Conservation (phyloP, 225 moss, liverwort and hornwort genomes). For the Takakia lepidozioides region DNA sequence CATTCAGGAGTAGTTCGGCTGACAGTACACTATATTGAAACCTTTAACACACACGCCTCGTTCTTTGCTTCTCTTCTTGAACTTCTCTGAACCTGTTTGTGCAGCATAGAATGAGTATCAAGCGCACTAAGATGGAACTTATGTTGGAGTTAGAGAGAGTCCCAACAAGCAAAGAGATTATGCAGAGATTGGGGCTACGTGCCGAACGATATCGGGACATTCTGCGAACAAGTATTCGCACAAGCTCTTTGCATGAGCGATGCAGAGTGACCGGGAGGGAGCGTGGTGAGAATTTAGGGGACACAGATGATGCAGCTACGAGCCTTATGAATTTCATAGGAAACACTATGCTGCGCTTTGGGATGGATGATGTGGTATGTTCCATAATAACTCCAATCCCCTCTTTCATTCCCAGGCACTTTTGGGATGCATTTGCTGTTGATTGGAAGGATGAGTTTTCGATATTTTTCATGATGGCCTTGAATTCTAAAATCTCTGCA, state of each 20-base stretch:
- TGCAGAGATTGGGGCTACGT: slow-evolving; percentile 46
- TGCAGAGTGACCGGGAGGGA: slow-evolving; percentile 64
- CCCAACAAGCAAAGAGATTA: slow-evolving; percentile 66
- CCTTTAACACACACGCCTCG: too few species aligned
- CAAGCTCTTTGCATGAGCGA: slow-evolving; percentile 49
- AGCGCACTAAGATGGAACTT: slow-evolving; percentile 54
- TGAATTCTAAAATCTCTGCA: too few species aligned
- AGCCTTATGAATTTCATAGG: neutral
- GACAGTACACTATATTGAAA: too few species aligned
- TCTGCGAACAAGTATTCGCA: slow-evolving; percentile 42
- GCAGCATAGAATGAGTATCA: slow-evolving; percentile 87
- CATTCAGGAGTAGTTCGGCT: too few species aligned
- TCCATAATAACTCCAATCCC: neutral
- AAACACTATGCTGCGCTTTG: slow-evolving; percentile 39
- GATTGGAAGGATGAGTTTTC: too few species aligned
- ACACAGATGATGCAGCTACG: slow-evolving; percentile 25
- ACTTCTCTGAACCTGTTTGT: slow-evolving; percentile 1
- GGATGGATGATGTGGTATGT: slow-evolving; percentile 74
- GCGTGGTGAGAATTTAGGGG: slow-evolving; percentile 44
- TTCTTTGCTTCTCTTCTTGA: slow-evolving; percentile 1
- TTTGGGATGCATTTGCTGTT: too few species aligned
- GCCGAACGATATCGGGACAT: slow-evolving; percentile 74
- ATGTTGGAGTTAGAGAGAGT: slow-evolving; percentile 52
- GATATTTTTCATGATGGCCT: too few species aligned
- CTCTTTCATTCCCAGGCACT: too few species aligned